These are phyloP conservation scores for Blastobotrys chiropterorum DNA, from an alignment of 805 yeast genomes.

Conservation along the genomic window DNA sequence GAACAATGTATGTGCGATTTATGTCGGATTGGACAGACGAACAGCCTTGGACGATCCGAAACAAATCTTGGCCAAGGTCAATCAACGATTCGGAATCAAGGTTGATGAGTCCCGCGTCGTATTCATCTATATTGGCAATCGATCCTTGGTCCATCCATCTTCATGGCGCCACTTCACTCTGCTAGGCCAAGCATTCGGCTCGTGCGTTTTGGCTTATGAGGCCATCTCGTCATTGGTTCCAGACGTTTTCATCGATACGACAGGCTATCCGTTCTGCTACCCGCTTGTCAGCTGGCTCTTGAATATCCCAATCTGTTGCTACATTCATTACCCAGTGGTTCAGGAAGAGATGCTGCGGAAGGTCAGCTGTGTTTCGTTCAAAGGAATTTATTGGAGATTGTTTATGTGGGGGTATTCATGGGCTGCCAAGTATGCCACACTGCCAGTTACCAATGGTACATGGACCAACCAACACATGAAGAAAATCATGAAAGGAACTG, in stretches of 20 bases:
- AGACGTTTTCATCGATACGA: conserved; percentile 90
- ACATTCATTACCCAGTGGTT: conserved; percentile 92
- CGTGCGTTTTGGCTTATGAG: conserved; percentile 59
- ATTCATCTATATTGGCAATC: conserved; percentile 51
- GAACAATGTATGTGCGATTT: conserved; percentile 56
- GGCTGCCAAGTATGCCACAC: conserved; percentile 55
- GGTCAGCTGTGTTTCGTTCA: conserved; percentile 26
- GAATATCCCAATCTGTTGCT: conserved; percentile 71
- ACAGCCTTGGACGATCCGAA: conserved; percentile 28
- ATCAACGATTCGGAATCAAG: conserved; percentile 46
- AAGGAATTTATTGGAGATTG: conserved; percentile 63
- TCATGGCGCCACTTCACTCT: conserved; percentile 79
- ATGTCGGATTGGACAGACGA: conserved; percentile 57
- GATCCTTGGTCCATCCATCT: conserved; percentile 58
- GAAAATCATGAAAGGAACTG: conserved; percentile 46
- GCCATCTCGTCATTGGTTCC: conserved; percentile 66
- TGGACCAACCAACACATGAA: conserved; percentile 84
- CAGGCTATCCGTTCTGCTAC: conserved; percentile 88
- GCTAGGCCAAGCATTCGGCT: conserved; percentile 82
- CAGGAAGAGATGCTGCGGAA: conserved; percentile 75
- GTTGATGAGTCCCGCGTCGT: conserved; percentile 48
- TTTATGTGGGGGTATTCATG: conserved; percentile 59
- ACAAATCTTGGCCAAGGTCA: conserved; percentile 38
- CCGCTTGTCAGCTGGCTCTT: conserved; percentile 53
- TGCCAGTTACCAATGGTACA: conserved; percentile 73